Percentiles rank a stretch among this genome's conserved stretches.
Conservation (phyloP, 495 filamentous ascomycete species). For the Penicillium chermesinum region DNA sequence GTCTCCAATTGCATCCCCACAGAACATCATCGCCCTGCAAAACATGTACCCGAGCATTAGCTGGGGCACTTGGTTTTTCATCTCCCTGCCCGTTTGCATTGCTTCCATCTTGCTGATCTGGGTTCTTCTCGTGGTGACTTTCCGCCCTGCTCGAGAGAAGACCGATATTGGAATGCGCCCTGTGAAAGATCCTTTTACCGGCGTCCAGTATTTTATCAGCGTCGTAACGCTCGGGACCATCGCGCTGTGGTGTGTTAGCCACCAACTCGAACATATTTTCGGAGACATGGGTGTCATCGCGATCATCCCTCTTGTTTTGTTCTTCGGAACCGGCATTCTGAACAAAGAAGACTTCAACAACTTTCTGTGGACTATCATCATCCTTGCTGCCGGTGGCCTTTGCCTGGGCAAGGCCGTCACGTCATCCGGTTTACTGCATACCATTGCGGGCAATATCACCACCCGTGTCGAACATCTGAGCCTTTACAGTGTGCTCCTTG, state of each 20-base stretch:
- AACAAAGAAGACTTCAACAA: constrained; percentile 99
- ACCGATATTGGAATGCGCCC: constrained; percentile 89
- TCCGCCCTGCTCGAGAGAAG: constrained; percentile 76
- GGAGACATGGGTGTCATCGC: constrained; percentile 98
- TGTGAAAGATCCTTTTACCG: constrained; percentile 80
- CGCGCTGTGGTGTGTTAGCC: constrained; percentile 82
- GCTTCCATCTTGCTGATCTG: constrained; percentile 87
- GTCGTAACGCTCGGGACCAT: constrained; percentile 83
- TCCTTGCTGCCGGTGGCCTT: constrained; percentile 89
- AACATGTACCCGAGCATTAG: constrained; percentile 88
- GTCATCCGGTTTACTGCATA: constrained; percentile 86
- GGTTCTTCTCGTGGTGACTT: constrained; percentile 76
- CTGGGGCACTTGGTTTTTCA: constrained; percentile 96
- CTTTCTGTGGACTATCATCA: constrained; percentile 99
- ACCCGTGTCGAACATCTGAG: constrained; percentile 67
- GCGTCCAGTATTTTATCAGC: constrained; percentile 89
- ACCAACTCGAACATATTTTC: constrained; percentile 80
- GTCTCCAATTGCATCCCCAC: constrained; percentile 91
- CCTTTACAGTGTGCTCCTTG: constrained; percentile 80
- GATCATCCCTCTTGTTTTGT: constrained; percentile 89
- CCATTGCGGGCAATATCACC: constrained; percentile 73
- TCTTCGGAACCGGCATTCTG: constrained; percentile 95
- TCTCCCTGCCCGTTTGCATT: constrained; percentile 87
- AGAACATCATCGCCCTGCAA: constrained; percentile 93
- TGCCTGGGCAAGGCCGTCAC: constrained; percentile 93